Evolutionary conservation across 345 rosid genomes (phyloP).

Genomic region (Rhodomyrtus tomentosa): DNA sequence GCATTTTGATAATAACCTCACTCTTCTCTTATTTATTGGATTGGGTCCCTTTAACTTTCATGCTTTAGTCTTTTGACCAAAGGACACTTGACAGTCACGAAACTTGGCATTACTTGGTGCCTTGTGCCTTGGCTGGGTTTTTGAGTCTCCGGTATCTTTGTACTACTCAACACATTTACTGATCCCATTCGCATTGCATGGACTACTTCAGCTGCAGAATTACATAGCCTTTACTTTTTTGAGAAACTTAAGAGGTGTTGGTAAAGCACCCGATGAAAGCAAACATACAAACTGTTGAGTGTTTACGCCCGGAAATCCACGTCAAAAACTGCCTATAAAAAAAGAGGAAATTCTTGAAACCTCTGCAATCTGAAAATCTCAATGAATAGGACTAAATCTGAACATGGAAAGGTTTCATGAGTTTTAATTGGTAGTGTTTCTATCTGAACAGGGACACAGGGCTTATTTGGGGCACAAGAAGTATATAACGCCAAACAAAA

Average conservation of each 20-base stretch:
- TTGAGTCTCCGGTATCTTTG: background rate
- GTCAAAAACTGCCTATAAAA: background rate
- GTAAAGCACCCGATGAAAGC: background rate
- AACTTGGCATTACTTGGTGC: background rate
- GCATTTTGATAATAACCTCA: background rate
- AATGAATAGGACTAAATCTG: background rate
- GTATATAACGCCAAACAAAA: conserved; percentile 82
- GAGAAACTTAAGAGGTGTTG: background rate
- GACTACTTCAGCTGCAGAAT: background rate
- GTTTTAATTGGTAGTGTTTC: background rate
- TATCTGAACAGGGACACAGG: conserved; percentile 43
- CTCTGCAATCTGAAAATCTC: background rate
- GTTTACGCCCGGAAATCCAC: background rate
- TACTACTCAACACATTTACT: background rate
- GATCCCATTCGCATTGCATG: background rate
- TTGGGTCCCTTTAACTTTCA: background rate
- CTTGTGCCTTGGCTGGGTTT: background rate
- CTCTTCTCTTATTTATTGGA: background rate
- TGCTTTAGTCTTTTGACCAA: background rate
- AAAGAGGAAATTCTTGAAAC: background rate
- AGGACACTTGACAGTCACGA: background rate
- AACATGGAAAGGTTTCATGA: background rate
- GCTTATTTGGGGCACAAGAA: conserved; percentile 28
- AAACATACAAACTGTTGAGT: background rate
- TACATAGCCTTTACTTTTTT: background rate